phyloP scores from a whole-genome alignment of 1,284 basidiomycete species.

The Malassezia cuniculi region DNA sequence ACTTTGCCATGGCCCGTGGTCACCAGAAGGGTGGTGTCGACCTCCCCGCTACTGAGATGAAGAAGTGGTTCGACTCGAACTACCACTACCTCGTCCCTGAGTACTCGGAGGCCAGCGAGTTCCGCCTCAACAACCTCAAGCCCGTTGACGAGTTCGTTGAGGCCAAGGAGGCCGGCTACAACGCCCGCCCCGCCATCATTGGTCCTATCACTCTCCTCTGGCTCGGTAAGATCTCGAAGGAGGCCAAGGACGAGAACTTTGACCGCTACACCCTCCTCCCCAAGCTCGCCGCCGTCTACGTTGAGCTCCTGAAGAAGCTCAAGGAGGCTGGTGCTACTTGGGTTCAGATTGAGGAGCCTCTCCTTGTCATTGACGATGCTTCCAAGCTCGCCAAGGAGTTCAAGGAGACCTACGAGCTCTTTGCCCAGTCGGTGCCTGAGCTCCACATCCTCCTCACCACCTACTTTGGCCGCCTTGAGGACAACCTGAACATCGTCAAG shows the following conservation, averaged over 20 bases:
- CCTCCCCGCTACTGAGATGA: slow-evolving; percentile 96
- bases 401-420: slow-evolving; percentile 65
- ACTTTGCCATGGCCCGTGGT: slow-evolving; percentile 86
- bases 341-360: slow-evolving; percentile 94
- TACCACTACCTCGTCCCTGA: slow-evolving; percentile 99
- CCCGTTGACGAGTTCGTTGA: slow-evolving; percentile 86
- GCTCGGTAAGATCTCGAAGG: slow-evolving; percentile 81
- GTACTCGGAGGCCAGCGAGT: slow-evolving; percentile 77
- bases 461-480: slow-evolving; percentile 86
- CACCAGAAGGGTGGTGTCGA: slow-evolving; percentile 84
- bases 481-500: slow-evolving; percentile 74
- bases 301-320: slow-evolving; percentile 76
- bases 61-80: slow-evolving; percentile 99
- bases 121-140: slow-evolving; percentile 88
- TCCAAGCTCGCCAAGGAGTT: slow-evolving; percentile 69
- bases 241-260: slow-evolving; percentile 65
- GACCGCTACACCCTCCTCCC: slow-evolving; percentile 78
- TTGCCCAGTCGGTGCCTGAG: slow-evolving; percentile 58
- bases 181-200: slow-evolving; percentile 86
- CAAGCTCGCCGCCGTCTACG: slow-evolving; percentile 84
- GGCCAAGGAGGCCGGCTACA: slow-evolving; percentile 77
- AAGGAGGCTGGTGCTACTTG: slow-evolving; percentile 82
- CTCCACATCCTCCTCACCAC: slow-evolving; percentile 88
- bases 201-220: slow-evolving; percentile 91
- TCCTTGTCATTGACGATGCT: slow-evolving; percentile 83